Percentiles rank a stretch among this genome's conserved stretches.
phyloP scores from a whole-genome alignment of 495 filamentous ascomycete genomes.

The Penicillium psychrofluorescens region DNA sequence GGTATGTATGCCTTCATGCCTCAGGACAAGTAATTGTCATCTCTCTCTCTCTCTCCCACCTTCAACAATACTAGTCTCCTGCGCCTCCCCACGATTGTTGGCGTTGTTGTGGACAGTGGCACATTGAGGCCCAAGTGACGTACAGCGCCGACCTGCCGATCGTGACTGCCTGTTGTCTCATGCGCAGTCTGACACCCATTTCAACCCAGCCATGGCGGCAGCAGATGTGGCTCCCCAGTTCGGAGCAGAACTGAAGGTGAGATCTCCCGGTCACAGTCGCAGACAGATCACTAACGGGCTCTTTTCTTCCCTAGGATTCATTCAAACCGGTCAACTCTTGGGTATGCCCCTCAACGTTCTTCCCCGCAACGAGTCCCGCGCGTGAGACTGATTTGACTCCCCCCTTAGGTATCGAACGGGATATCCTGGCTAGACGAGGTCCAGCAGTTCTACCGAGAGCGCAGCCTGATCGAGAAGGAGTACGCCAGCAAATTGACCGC shows the following conservation, averaged over 20 bases:
- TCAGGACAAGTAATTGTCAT: too few species aligned
- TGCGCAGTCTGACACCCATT: constrained; percentile 13
- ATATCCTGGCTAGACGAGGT: constrained; percentile 95
- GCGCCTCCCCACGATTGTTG: too few species aligned
- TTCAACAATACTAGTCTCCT: too few species aligned
- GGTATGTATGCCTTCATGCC: too few species aligned
- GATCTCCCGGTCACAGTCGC: background rate
- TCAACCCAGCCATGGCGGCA: constrained; percentile 56
- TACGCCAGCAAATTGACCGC: constrained; percentile 81
- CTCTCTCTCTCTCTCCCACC: too few species aligned
- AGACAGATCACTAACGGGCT: background rate
- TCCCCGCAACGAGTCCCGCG: constrained; percentile 4
- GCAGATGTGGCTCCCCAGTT: constrained; percentile 70
- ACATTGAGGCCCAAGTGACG: too few species aligned
- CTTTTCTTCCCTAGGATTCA: constrained; percentile 55
- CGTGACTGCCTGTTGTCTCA: constrained; percentile 4
- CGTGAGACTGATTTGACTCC: too few species aligned
- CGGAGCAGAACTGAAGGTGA: constrained; percentile 79
- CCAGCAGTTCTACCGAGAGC: constrained; percentile 93
- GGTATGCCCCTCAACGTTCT: constrained; percentile 43
- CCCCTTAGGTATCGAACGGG: constrained; percentile 60
- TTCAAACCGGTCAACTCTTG: constrained; percentile 92
- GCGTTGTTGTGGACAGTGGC: too few species aligned
- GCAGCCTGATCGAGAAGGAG: constrained; percentile 90
- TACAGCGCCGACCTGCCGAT: background rate